These are phyloP conservation scores for Sporothrix pallida DNA, from an alignment of 2,329 filamentous ascomycete species.

Conservation along the genomic window DNA sequence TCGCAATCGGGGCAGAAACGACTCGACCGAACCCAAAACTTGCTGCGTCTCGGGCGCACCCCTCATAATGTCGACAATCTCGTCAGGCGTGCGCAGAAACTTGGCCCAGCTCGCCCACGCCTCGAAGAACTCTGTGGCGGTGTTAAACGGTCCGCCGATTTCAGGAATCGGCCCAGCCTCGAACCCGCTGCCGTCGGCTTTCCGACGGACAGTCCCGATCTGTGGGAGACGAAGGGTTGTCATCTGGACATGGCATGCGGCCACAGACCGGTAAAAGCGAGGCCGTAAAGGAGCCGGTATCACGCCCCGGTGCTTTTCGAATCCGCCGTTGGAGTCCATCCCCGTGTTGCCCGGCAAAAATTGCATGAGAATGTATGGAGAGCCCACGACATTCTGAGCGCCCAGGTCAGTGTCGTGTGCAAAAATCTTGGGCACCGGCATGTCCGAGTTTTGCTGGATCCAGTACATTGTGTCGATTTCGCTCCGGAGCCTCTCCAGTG, in stretches of 20 bases:
- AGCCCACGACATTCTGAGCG: conserved; percentile 39
- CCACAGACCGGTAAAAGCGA: conserved; percentile 35
- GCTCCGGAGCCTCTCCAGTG: conserved; percentile 28
- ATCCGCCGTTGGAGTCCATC: conserved; percentile 41
- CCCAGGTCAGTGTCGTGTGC: conserved; percentile 40
- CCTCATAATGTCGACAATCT: conserved; percentile 36
- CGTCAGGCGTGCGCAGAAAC: conserved; percentile 36
- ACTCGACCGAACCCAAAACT: conserved; percentile 35
- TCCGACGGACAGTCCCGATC: conserved; percentile 35
- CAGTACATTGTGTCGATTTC: conserved; percentile 31
- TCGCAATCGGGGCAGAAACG: conserved; percentile 32
- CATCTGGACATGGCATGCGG: conserved; percentile 35
- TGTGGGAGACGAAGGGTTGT: conserved; percentile 34
- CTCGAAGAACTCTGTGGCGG: conserved; percentile 39
- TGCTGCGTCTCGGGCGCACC: conserved; percentile 31
- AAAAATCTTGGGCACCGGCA: conserved; percentile 41
- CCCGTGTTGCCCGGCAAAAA: conserved; percentile 42
- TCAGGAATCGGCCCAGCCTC: conserved; percentile 37
- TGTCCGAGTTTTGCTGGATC: conserved; percentile 9
- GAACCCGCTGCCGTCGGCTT: conserved; percentile 31
- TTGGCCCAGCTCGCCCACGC: conserved; percentile 38
- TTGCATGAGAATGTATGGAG: conserved; percentile 44
- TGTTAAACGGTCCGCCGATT: conserved; percentile 39
- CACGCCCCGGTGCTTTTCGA: conserved; percentile 37
- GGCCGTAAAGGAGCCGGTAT: conserved; percentile 34